These are phyloP conservation scores for Penicillium sp. DNA, from an alignment of 2,329 filamentous ascomycete species.

Conservation along the genomic window DNA sequence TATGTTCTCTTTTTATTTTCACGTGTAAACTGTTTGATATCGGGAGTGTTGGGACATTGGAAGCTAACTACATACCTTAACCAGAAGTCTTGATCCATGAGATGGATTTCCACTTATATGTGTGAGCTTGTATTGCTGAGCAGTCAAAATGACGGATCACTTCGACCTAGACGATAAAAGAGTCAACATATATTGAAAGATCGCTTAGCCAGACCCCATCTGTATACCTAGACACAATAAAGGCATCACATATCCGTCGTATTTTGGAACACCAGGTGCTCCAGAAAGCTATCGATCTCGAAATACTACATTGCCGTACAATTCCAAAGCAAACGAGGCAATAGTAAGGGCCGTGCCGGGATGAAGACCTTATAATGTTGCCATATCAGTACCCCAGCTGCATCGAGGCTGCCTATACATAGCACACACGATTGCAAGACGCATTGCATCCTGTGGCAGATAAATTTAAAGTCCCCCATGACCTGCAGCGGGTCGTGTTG, in stretches of 20 bases:
- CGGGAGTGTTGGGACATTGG: neutral
- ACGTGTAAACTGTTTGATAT: neutral
- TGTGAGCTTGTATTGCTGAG: neutral
- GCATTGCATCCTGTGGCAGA: conserved; percentile 12
- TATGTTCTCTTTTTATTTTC: neutral
- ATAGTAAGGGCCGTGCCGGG: neutral
- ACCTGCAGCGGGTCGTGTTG: conserved; percentile 8
- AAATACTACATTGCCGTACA: neutral
- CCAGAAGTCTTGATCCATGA: no score
- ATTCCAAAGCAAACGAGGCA: neutral
- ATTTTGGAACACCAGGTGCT: neutral
- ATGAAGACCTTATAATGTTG: neutral
- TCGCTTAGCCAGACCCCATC: neutral
- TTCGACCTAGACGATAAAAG: neutral
- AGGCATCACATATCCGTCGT: neutral
- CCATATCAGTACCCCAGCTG: neutral
- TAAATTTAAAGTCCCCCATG: conserved; percentile 12
- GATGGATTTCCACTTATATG: neutral
- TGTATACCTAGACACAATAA: neutral
- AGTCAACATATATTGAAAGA: neutral
- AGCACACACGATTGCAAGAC: neutral
- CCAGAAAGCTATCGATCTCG: neutral
- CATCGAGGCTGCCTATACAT: conserved; percentile 6
- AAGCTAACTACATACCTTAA: neutral
- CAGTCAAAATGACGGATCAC: neutral